Evolutionary conservation across 75 land plant species (phyloP).

Genomic region (Azolla pinnata): DNA sequence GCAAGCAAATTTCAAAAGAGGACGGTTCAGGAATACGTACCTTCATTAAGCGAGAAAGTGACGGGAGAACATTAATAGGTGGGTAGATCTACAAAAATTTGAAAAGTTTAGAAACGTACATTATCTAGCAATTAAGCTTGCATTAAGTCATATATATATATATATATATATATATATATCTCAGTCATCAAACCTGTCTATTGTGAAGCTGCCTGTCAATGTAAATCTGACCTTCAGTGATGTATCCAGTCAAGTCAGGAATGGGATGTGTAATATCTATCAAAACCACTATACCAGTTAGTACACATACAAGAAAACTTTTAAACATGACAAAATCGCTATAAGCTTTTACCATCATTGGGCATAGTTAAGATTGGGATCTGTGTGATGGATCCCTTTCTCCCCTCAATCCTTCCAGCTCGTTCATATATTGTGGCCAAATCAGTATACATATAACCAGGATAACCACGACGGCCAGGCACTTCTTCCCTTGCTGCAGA

Average conservation of each 20-base stretch:
- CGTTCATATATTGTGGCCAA: conserved; percentile 96
- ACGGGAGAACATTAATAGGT: conserved; percentile 97
- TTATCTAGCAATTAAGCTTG: too few relatives aligned
- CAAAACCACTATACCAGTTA: too few relatives aligned
- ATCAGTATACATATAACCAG: conserved; percentile 98
- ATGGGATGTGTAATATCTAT: conserved; percentile 98
- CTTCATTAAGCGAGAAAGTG: conserved; percentile 96
- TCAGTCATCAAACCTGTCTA: conserved; percentile 47
- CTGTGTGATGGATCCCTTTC: conserved; percentile 95
- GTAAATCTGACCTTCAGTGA: conserved; percentile 92
- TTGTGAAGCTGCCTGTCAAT: conserved; percentile 92
- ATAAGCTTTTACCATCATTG: conserved; percentile 61
- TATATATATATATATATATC: too few relatives aligned
- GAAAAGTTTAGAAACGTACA: too few relatives aligned
- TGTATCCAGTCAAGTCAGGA: conserved; percentile 96
- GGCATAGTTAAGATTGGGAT: conserved; percentile 98
- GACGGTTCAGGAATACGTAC: conserved; percentile 18
- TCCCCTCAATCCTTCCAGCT: conserved; percentile 95
- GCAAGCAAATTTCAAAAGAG: background rate
- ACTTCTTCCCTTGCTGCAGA: conserved; percentile 99
- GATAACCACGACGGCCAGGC: conserved; percentile 98
- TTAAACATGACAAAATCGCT: background rate
- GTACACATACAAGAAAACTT: too few relatives aligned
- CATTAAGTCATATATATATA: too few relatives aligned
- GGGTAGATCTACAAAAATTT: conserved; percentile 77